phyloP scores from a whole-genome alignment of 2,329 filamentous ascomycete genomes.

The Arthroderma sp. region DNA sequence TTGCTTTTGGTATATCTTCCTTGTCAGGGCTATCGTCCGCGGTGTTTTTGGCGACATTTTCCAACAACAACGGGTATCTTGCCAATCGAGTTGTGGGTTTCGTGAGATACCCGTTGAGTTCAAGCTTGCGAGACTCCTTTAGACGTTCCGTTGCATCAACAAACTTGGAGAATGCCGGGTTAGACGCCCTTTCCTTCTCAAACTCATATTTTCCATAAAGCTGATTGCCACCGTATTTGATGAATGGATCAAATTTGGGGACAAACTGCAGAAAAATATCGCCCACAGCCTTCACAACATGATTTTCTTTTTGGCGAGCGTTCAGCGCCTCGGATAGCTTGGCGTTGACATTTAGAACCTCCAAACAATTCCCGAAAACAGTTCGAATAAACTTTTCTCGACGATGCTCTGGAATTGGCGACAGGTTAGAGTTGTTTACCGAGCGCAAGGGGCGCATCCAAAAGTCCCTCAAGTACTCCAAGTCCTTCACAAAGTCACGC shows the following conservation, averaged over 20 bases:
- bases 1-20: slow-evolving; percentile 80
- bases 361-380: slow-evolving; percentile 92
- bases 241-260: slow-evolving; percentile 88
- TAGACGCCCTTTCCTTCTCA: slow-evolving; percentile 83
- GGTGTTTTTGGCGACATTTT: slow-evolving; percentile 84
- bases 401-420: slow-evolving; percentile 76
- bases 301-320: slow-evolving; percentile 75
- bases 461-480: slow-evolving; percentile 95
- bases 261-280: slow-evolving; percentile 91
- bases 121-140: slow-evolving; percentile 91
- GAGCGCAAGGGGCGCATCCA: slow-evolving; percentile 89
- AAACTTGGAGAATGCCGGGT: slow-evolving; percentile 74
- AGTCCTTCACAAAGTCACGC: slow-evolving; percentile 94
- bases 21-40: slow-evolving; percentile 80
- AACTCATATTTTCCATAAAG: slow-evolving; percentile 96
- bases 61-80: slow-evolving; percentile 80
- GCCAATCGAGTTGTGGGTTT: slow-evolving; percentile 94
- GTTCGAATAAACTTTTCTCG: slow-evolving; percentile 84
- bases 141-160: slow-evolving; percentile 93
- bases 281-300: slow-evolving; percentile 77
- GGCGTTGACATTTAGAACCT: slow-evolving; percentile 86
- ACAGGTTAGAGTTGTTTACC: slow-evolving; percentile 48
- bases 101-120: slow-evolving; percentile 92
- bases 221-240: slow-evolving; percentile 90
- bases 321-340: slow-evolving; percentile 80